phyloP scores from a whole-genome alignment of 2,329 filamentous ascomycete genomes.

The Sporothrix pallida region DNA sequence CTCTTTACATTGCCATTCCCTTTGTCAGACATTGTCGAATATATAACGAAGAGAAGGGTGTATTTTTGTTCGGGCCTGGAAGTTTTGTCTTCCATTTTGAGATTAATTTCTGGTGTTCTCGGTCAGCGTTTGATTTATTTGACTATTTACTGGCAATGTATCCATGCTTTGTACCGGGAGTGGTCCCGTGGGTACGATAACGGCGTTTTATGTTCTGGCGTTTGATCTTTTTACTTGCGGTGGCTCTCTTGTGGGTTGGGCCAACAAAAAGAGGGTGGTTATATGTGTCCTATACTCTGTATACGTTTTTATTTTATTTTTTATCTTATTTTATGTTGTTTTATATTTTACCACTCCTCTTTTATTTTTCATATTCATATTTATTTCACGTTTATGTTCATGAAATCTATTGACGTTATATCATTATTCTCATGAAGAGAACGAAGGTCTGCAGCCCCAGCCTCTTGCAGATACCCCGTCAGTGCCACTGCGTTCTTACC shows the following conservation, averaged over 20 bases:
- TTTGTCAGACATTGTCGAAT: background rate
- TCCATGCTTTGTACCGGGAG: background rate
- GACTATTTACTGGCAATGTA: background rate
- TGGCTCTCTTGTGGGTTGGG: background rate
- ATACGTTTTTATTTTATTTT: background rate
- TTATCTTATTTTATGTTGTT: background rate
- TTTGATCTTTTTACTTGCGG: background rate
- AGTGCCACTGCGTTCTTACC: background rate
- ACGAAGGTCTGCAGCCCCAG: conserved; percentile 14
- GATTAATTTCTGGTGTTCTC: background rate
- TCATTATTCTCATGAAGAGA: conserved; percentile 16
- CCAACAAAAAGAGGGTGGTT: conserved; percentile 7
- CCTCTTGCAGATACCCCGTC: background rate
- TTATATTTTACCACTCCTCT: background rate
- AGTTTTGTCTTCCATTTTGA: background rate
- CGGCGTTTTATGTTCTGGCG: background rate
- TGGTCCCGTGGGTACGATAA: background rate
- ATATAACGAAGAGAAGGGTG: background rate
- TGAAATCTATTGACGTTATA: background rate
- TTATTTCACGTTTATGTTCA: background rate
- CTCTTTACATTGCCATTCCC: conserved; percentile 9
- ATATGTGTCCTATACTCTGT: background rate
- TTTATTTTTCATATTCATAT: background rate
- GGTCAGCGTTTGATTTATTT: conserved; percentile 20
- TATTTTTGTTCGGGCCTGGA: background rate